These are phyloP conservation scores for Pinus albicaulis DNA, from an alignment of 75 land plant species.

Conservation along the genomic window DNA sequence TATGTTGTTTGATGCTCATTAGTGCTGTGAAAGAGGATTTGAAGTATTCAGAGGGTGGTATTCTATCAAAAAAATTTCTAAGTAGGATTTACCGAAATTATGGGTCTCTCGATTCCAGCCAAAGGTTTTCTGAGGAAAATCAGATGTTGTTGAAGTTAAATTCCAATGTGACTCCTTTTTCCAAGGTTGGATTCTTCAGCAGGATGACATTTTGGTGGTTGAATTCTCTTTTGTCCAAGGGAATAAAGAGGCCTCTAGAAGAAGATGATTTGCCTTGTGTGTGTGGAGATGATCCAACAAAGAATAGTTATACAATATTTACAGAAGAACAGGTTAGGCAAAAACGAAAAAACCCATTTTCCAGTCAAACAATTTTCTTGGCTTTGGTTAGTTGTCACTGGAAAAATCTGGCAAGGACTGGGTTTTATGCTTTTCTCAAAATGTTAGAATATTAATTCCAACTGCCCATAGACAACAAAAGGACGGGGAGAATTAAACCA, in stretches of 20 bases:
- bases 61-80: neutral
- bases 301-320: conserved; percentile 12
- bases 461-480: too few relatives aligned
- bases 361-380: conserved; percentile 6
- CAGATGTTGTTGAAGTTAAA: neutral
- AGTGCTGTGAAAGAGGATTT: conserved; percentile 1
- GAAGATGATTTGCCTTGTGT: conserved; percentile 32
- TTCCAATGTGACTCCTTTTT: conserved; percentile 34
- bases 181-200: conserved; percentile 36
- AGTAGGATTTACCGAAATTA: neutral
- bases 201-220: conserved; percentile 34
- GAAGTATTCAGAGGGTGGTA: neutral
- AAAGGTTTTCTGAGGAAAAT: neutral
- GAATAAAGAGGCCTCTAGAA: conserved; percentile 27
- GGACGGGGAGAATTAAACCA: too few relatives aligned
- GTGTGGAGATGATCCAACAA: conserved; percentile 18
- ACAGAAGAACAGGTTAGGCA: conserved; percentile 24
- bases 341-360: conserved; percentile 14
- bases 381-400: conserved; percentile 18
- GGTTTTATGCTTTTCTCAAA: conserved; percentile 17
- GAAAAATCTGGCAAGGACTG: conserved; percentile 19
- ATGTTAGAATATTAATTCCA: too few relatives aligned
- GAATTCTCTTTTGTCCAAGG: conserved; percentile 24
- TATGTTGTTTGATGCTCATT: neutral
- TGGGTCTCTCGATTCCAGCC: neutral